These are phyloP conservation scores for Coemansia sp. DNA, from an alignment of 192 early-diverging fungal species.

Conservation along the genomic window DNA sequence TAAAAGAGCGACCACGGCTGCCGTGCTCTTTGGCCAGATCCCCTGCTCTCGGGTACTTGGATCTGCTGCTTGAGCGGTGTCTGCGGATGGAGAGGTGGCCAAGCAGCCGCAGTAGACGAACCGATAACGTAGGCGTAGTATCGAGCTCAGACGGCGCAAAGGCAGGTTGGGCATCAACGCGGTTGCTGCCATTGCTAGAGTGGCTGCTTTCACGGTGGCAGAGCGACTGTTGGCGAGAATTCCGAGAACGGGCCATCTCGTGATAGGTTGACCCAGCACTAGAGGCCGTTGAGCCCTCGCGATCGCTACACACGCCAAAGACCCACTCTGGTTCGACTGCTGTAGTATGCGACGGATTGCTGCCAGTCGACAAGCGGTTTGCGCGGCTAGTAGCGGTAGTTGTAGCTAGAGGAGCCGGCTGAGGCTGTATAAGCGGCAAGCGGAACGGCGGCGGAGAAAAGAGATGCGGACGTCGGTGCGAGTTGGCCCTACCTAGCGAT, in stretches of 20 bases:
- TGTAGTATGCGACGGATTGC: constrained; percentile 18
- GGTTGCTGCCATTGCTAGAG: constrained; percentile 1
- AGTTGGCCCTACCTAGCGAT: background rate
- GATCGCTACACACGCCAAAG: background rate
- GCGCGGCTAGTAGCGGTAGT: background rate
- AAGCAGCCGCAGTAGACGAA: constrained; percentile 6
- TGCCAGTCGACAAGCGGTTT: constrained; percentile 5
- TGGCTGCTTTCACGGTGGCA: constrained; percentile 1
- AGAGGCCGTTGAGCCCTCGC: constrained; percentile 14
- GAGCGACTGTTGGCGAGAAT: background rate
- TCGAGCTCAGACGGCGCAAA: background rate
- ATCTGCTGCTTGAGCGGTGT: constrained; percentile 6
- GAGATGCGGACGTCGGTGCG: background rate
- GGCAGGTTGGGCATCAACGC: background rate
- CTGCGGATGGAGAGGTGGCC: constrained; percentile 9
- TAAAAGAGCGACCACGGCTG: constrained; percentile 13
- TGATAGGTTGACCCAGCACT: constrained; percentile 22
- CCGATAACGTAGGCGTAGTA: background rate
- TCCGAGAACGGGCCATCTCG: background rate
- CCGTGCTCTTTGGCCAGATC: background rate
- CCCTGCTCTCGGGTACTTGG: background rate
- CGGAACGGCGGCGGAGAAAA: background rate
- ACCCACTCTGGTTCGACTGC: constrained; percentile 10
- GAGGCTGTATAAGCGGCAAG: background rate
- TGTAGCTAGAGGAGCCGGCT: background rate